These are phyloP conservation scores for Collybia mongolica DNA, from an alignment of 768 basidiomycete genomes.

Conservation along the genomic window DNA sequence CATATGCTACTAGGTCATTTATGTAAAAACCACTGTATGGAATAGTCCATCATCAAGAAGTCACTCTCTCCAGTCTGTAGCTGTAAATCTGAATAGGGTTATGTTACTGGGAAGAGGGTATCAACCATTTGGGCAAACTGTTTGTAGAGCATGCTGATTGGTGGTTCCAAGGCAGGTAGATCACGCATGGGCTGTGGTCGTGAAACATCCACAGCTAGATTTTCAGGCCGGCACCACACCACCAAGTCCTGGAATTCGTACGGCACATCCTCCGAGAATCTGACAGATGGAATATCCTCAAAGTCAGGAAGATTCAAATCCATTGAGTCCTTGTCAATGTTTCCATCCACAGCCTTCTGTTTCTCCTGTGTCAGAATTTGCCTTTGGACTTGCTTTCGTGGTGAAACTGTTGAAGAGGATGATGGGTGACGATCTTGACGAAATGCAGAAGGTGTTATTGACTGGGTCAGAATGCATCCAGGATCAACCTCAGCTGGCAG, in stretches of 20 bases:
- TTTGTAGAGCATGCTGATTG: slow-evolving; percentile 18
- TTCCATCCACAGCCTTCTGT: slow-evolving; percentile 1
- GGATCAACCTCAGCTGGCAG: slow-evolving; percentile 9
- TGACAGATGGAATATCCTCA: slow-evolving; percentile 6
- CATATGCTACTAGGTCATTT: too few relatives aligned
- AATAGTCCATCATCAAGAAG: too few relatives aligned
- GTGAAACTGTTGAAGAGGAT: slow-evolving; percentile 1
- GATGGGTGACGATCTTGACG: not conserved
- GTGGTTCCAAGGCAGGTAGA: slow-evolving; percentile 6
- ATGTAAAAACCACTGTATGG: too few relatives aligned
- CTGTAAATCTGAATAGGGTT: too few relatives aligned
- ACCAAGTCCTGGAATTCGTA: slow-evolving; percentile 9
- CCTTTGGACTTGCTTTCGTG: slow-evolving; percentile 11
- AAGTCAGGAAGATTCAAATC: slow-evolving; percentile 11
- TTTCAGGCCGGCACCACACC: slow-evolving; percentile 11
- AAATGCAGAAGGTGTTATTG: not conserved
- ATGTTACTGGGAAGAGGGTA: slow-evolving; percentile 3
- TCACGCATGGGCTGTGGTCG: slow-evolving; percentile 14
- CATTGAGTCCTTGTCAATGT: slow-evolving; percentile 3
- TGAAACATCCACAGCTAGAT: slow-evolving; percentile 16
- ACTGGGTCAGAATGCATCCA: slow-evolving; percentile 12
- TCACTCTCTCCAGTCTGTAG: too few relatives aligned
- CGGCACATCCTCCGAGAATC: too few relatives aligned
- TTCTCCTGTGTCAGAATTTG: slow-evolving; percentile 9
- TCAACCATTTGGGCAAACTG: slow-evolving; percentile 17